These are phyloP conservation scores for Nematocida displodere DNA, from an alignment of 371 early-diverging fungal genomes.

Conservation along the genomic window DNA sequence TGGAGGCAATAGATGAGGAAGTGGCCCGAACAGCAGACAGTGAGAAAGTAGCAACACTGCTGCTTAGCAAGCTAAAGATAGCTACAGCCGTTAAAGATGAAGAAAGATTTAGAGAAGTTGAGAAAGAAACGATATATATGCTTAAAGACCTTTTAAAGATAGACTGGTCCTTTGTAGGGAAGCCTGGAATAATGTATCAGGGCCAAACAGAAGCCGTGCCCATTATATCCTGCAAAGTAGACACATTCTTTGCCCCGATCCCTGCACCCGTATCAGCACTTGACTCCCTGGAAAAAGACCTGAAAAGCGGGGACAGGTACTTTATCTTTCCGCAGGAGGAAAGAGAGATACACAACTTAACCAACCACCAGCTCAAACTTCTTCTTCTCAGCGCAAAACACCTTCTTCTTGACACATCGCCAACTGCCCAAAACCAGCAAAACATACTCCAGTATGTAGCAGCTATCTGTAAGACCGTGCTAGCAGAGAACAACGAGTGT, in stretches of 20 bases:
- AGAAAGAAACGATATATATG: background rate
- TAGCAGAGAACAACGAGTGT: background rate
- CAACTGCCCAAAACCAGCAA: background rate
- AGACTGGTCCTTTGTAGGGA: conserved; percentile 18
- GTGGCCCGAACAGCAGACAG: background rate
- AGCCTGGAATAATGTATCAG: background rate
- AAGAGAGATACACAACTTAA: background rate
- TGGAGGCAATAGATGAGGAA: background rate
- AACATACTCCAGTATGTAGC: too few species aligned
- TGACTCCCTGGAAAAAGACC: conserved; percentile 11
- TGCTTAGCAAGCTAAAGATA: conserved; percentile 12
- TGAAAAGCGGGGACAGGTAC: conserved; percentile 29
- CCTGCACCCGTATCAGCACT: background rate
- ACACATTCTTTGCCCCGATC: background rate
- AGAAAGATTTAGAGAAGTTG: background rate
- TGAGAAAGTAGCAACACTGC: background rate
- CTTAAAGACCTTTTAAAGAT: conserved; percentile 8
- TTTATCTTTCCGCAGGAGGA: conserved; percentile 12
- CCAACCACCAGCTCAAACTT: background rate
- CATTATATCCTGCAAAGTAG: background rate
- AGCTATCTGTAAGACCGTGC: too few species aligned
- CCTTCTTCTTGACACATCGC: background rate
- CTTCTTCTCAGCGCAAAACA: conserved; percentile 15
- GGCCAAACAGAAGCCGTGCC: background rate
- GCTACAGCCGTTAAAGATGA: background rate